These are phyloP conservation scores for Zygoascus ofunaensis DNA, from an alignment of 805 yeast genomes.

Conservation along the genomic window DNA sequence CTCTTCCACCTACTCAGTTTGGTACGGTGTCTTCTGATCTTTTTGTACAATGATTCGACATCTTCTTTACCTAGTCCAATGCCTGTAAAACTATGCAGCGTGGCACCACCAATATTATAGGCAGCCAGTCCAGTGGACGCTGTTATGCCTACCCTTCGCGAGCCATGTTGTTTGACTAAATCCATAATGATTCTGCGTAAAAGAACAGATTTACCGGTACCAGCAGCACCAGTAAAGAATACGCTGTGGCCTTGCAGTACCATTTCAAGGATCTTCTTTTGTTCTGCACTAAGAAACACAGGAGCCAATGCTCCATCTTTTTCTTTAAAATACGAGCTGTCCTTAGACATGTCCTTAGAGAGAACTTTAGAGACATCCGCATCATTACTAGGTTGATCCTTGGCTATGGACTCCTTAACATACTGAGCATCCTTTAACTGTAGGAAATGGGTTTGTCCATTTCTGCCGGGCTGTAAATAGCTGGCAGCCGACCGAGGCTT, in stretches of 20 bases:
- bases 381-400: too few relatives aligned
- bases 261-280: conserved; percentile 47
- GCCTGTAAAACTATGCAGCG: conserved; percentile 77
- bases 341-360: too few relatives aligned
- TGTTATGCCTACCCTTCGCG: conserved; percentile 62
- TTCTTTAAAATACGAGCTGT: background rate
- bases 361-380: too few relatives aligned
- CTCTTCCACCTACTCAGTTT: conserved; percentile 50
- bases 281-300: conserved; percentile 37
- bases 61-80: conserved; percentile 62
- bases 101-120: conserved; percentile 78
- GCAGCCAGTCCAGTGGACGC: conserved; percentile 98
- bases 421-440: too few relatives aligned
- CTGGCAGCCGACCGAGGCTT: background rate
- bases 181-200: conserved; percentile 52
- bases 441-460: background rate
- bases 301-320: background rate
- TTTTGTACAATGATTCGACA: conserved; percentile 35
- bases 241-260: conserved; percentile 57
- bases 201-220: conserved; percentile 91
- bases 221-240: conserved; percentile 96
- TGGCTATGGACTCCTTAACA: too few relatives aligned
- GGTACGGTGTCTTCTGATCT: conserved; percentile 47
- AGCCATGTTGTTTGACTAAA: conserved; percentile 37
- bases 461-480: background rate